Base-by-base conservation (phyloP, 352 stramenopile genomes). In the Pythium sukuiense region DNA sequence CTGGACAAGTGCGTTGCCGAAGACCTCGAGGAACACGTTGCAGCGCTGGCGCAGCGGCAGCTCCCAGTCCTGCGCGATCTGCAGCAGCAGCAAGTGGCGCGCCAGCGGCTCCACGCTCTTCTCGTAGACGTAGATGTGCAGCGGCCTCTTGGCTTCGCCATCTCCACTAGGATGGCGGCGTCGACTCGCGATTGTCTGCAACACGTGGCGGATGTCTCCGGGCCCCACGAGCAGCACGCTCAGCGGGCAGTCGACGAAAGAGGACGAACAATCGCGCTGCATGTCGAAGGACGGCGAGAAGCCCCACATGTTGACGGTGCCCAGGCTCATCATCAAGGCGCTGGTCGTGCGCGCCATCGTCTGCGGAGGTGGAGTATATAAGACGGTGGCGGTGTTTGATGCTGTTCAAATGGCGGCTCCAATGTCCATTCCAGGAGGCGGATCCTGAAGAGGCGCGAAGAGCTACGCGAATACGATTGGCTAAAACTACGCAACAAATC, bases 11-110 rank as follows among this genome's bases (percentile, higher is more conserved):
- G 79, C 69, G 65, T 98, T 99, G 9, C 96, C 95, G 80, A 97
- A 98, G 8, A 98, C 83, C 67, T 99, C 95, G 41, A 99, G 77
- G 59, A 97, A 98, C 26, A 80, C 65, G 55, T 90, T 96, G 67
- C 84, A 92, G 6, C 92, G 84, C 70, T 98, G 89, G 37, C 90
- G 83, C 29, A 99, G 71, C 0, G 96, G 93, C 29, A 98, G 35
- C 61, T 94, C 67, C 73, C 77, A 92, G 70, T 99, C 92, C 24
- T 88, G 71, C 6, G 91, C 80, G 50, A 98, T 80, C 64, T 91
- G 76, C 14, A 98, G 62, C 59, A 98, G 66, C 39, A 98, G 65
- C 43, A 98, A 74, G 66, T 97, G 81, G 4, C 93, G 79, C 18
- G 94, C 87, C 3, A 98, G 73, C 59, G 84, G 71, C 76, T 99